Percentiles rank a stretch among this genome's conserved stretches.
These are phyloP conservation scores for Boletus bicolor DNA, from an alignment of 768 basidiomycete genomes.

Conservation along the genomic window DNA sequence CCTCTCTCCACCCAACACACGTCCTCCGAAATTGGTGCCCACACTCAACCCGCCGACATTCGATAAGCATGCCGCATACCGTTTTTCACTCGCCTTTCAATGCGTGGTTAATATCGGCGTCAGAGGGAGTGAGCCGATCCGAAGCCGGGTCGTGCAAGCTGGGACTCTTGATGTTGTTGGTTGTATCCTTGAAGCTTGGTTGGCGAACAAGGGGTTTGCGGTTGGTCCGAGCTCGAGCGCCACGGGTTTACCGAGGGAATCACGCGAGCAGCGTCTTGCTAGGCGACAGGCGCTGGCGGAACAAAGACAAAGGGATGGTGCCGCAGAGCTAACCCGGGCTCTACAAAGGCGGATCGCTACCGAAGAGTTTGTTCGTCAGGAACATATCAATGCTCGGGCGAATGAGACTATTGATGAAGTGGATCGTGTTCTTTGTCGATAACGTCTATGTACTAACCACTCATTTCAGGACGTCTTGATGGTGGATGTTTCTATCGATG, in stretches of 20 bases:
- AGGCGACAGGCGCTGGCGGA: constrained; percentile 55
- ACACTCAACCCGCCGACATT: constrained; percentile 65
- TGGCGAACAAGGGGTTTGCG: constrained; percentile 83
- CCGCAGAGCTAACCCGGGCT: constrained; percentile 53
- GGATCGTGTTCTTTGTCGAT: constrained; percentile 8
- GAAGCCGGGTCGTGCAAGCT: constrained; percentile 90
- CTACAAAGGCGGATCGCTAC: constrained; percentile 50
- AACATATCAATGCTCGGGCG: constrained; percentile 1
- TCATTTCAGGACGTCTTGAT: constrained; percentile 33
- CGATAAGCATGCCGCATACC: constrained; percentile 82
- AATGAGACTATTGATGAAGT: constrained; percentile 25
- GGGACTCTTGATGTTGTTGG: constrained; percentile 93
- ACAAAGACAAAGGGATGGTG: constrained; percentile 53
- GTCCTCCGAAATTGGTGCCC: constrained; percentile 52
- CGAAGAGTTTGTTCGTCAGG: constrained; percentile 25
- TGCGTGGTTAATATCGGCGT: constrained; percentile 98
- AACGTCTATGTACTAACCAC: constrained; percentile 5
- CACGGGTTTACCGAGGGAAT: constrained; percentile 70
- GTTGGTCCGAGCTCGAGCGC: constrained; percentile 79
- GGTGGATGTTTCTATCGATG: constrained; percentile 24
- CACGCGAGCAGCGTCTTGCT: constrained; percentile 67
- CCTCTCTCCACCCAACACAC: constrained; percentile 61
- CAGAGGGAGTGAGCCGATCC: constrained; percentile 86
- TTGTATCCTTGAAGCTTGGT: constrained; percentile 90
- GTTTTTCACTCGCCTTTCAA: constrained; percentile 92